A percentile compares a stretch with the other conserved stretches of the same genome.
Evolutionary conservation across 2,329 filamentous ascomycete genomes (phyloP).

Genomic region (Lachnellula arida): DNA sequence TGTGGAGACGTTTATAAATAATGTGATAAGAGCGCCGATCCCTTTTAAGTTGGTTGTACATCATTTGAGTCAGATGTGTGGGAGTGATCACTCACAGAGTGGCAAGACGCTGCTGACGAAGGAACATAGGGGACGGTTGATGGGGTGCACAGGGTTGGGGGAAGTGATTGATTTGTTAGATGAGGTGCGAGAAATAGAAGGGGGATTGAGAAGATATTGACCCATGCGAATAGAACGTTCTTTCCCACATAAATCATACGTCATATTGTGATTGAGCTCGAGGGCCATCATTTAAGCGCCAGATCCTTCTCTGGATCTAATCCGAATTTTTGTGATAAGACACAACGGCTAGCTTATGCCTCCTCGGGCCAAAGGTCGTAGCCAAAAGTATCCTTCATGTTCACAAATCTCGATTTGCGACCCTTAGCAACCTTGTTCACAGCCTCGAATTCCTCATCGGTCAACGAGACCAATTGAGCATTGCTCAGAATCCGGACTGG

Average conservation of each 20-base stretch:
- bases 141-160: constrained; percentile 47
- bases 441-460: constrained; percentile 54
- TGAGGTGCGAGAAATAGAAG: constrained; percentile 36
- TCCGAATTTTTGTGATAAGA: no score
- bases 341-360: constrained; percentile 15
- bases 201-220: constrained; percentile 1
- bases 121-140: constrained; percentile 49
- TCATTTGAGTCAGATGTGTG: constrained; percentile 64
- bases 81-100: constrained; percentile 51
- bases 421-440: constrained; percentile 58
- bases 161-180: constrained; percentile 60
- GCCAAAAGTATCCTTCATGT: constrained; percentile 78
- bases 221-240: background rate
- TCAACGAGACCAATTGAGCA: constrained; percentile 59
- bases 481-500: constrained; percentile 66
- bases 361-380: constrained; percentile 67
- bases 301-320: background rate
- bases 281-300: background rate
- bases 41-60: constrained; percentile 61
- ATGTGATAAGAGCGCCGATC: constrained; percentile 52
- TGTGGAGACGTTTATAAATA: constrained; percentile 58
- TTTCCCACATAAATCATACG: background rate
- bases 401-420: constrained; percentile 67
- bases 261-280: background rate
- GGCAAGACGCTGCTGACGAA: constrained; percentile 44